Evolutionary conservation across 1,284 basidiomycete species (phyloP), one percentile per base, ranked within the genome.

Genomic region (Leccinum variabile): DNA sequence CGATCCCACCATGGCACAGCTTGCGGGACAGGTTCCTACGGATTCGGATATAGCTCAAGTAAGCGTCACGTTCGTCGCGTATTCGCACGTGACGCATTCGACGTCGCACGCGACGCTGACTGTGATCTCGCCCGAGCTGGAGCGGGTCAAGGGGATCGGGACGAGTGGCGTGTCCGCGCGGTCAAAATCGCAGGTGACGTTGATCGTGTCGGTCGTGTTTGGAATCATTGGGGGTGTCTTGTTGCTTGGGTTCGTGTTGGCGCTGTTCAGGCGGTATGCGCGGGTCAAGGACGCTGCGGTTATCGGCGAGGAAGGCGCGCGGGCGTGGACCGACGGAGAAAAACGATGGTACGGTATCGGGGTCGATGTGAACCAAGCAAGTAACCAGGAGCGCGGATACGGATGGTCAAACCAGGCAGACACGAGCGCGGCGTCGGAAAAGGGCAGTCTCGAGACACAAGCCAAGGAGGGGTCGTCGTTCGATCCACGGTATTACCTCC

Each of bases 281-380:
- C 78, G 78, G 57, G 83, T 86, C 41, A 78, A 81, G 56, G 89
- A 89, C 69, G 80, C 83, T 1, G 88, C 83, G 5, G 62, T 85
- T n/a, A 72, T 76, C 4, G 85, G 83, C 16, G 84, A 87, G 67
- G 84, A 84, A 67, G 87, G 82, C 8, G 73, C 75, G 37, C 77
- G 76, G 37, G 82, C 78, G 2, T 87, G 81, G 81, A 83, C 82
- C 22, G 84, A 84, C 58, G 83, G 83, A 60, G 89, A 91, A 64
- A 82, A 81, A 65, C 81, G 79, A 68, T 90, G 86, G 85, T 89
- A 90, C 68, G 85, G 87, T 18, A 75, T 88, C 59, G 80, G 76
- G 14, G 76, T 76, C 66, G 76, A 78, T 30, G 77, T 72, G 25
- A 68, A 62, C 65, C 65, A 69, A 57, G 54, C 50, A 37, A 62